phyloP scores from a whole-genome alignment of 768 basidiomycete species.

The Leccinum pellstonianum region DNA sequence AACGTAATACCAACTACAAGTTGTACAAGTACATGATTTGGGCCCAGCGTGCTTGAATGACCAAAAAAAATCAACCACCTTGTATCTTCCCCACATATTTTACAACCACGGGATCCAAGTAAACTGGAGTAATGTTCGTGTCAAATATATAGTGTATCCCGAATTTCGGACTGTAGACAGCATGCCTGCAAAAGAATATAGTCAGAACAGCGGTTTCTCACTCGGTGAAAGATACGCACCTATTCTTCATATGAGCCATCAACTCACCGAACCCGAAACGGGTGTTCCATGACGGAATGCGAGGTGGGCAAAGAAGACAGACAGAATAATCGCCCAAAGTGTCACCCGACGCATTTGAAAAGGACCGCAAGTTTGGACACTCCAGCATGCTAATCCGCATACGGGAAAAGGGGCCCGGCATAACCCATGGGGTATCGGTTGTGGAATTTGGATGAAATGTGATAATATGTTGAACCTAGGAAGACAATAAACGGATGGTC shows the following conservation, averaged over 20 bases:
- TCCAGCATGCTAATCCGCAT: background rate
- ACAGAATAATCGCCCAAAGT: constrained; percentile 18
- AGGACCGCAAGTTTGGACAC: background rate
- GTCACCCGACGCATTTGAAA: constrained; percentile 1
- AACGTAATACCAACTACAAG: background rate
- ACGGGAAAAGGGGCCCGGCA: background rate
- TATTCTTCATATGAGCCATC: constrained; percentile 18
- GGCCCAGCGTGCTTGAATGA: background rate
- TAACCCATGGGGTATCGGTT: constrained; percentile 9
- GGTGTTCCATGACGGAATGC: constrained; percentile 29
- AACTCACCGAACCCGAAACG: constrained; percentile 17
- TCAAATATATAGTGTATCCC: constrained; percentile 23
- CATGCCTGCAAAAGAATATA: constrained; percentile 16
- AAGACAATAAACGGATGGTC: background rate
- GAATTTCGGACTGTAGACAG: constrained; percentile 14
- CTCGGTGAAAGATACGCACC: constrained; percentile 13
- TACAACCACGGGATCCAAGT: constrained; percentile 9
- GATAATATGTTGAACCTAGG: constrained; percentile 22
- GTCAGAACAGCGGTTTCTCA: background rate
- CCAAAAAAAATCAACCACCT: background rate
- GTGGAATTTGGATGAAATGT: constrained; percentile 15
- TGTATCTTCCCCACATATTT: background rate
- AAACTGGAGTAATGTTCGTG: constrained; percentile 20
- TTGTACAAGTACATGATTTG: background rate
- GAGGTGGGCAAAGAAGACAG: constrained; percentile 28